Evolutionary conservation across 345 rosid genomes (phyloP), one percentile per base, ranked within the genome.

Genomic region (Citrus sinensis): DNA sequence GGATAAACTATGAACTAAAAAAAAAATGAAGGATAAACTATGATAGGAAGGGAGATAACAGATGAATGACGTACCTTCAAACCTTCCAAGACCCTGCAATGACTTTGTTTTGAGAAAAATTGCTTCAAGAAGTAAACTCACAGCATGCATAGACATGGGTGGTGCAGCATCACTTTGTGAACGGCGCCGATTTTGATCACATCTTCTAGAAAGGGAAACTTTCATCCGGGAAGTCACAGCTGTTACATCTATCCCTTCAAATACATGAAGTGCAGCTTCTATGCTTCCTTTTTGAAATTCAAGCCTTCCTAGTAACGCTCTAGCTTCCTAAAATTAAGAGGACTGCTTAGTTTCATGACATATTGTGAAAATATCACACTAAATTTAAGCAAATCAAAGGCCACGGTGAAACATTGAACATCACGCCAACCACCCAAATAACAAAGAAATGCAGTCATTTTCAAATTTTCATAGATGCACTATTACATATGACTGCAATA

Each of bases 241-340:
- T 51, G 86, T 81, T 27, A 89, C 79, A 62, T 92, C 92, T 68
- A 90, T 92, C 70, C 92, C 97, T 83, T 90, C 94, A 71, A 90
- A 92, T 58, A 90, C 94, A 70, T 89, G 92, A 60, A 89, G 85
- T 4, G 97, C 94, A 58, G 87, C 90, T 78, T 89, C 94, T 70
- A 86, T 61, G 70, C 89, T 86, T 71, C 97, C 97, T 77, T 89
- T 90, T 55, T 90, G 97, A 82, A 87, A 89, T 79, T 92, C 94
- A 29, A 89, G 88, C 83, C 92, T 89, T 78, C 93, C 94, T 64
- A 92, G 80, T 79, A 92, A 82, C 73, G 94, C 97, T 77, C 92
- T 90, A 67, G 94, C 97, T 89, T 92, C 97, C 97, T 92, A 71
- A 83, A 77, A 60, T 56, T 61, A 65, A 71, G 73, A 62, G 19